A percentile compares a stretch with the other conserved stretches of the same genome.
phyloP scores from a whole-genome alignment of 2,329 filamentous ascomycete species.

The Rhynchosporium agropyri region DNA sequence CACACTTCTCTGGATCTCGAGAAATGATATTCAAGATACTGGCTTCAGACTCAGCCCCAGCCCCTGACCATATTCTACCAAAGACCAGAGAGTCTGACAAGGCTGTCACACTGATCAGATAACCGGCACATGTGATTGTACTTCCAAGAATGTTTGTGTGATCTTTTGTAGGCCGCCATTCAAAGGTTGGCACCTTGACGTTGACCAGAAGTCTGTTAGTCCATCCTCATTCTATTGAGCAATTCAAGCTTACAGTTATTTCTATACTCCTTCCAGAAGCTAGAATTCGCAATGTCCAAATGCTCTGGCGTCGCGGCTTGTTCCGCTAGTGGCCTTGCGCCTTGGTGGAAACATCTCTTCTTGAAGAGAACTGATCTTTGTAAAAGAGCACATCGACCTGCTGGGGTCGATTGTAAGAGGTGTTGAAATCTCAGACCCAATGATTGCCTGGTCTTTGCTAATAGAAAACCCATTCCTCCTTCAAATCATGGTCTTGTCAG shows the following conservation, averaged over 20 bases:
- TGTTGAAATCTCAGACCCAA: slow-evolving; percentile 13
- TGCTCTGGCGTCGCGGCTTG: not conserved
- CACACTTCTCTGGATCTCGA: slow-evolving; percentile 41
- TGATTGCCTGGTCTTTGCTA: slow-evolving; percentile 21
- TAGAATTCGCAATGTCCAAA: not conserved
- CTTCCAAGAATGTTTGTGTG: not conserved
- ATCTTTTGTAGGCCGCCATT: not conserved
- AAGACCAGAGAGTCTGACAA: slow-evolving; percentile 73
- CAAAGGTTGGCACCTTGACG: not conserved
- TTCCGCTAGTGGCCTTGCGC: slow-evolving; percentile 18
- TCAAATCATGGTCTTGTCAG: slow-evolving; percentile 20
- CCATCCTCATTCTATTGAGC: slow-evolving; percentile 42
- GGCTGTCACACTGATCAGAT: slow-evolving; percentile 68
- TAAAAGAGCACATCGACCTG: slow-evolving; percentile 1
- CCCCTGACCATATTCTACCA: slow-evolving; percentile 49
- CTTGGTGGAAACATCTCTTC: slow-evolving; percentile 27
- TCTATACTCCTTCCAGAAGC: slow-evolving; percentile 38
- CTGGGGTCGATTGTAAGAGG: slow-evolving; percentile 4
- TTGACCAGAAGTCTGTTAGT: slow-evolving; percentile 1
- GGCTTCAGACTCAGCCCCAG: slow-evolving; percentile 43
- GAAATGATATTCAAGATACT: slow-evolving; percentile 44
- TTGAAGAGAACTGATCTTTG: not conserved
- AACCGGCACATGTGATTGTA: slow-evolving; percentile 64
- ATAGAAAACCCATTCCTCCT: slow-evolving; percentile 33
- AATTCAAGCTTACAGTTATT: slow-evolving; percentile 30